phyloP scores from a whole-genome alignment of 148 eudicot genomes.

The Vaccinium corymbosum region DNA sequence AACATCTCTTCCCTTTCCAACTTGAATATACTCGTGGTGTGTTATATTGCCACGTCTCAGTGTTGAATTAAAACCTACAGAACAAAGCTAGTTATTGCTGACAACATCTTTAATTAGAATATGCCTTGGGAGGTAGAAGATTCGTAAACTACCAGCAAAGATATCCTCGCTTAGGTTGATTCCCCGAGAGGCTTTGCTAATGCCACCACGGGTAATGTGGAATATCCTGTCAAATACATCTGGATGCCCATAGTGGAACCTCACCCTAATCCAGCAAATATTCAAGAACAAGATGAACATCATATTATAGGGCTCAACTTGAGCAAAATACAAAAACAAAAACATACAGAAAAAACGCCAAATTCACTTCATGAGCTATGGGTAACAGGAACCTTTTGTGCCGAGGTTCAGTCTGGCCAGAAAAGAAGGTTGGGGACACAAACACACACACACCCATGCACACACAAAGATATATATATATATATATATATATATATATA shows the following conservation, averaged over 20 bases:
- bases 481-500: too few relatives aligned
- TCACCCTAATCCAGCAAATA: conserved; percentile 38
- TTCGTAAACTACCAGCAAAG: conserved; percentile 48
- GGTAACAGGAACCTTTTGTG: background rate
- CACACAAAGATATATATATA: background rate
- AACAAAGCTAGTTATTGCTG: background rate
- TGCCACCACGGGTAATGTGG: conserved; percentile 65
- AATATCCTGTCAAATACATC: conserved; percentile 70
- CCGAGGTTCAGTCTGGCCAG: too few relatives aligned
- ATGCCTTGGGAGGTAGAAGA: background rate
- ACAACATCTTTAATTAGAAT: background rate
- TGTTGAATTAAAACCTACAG: conserved; percentile 63
- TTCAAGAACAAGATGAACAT: background rate
- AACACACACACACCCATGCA: background rate
- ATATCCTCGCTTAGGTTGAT: conserved; percentile 70
- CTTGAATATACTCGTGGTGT: conserved; percentile 76
- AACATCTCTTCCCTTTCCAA: conserved; percentile 74
- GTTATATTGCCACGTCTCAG: conserved; percentile 69
- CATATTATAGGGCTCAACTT: background rate
- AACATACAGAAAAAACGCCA: background rate
- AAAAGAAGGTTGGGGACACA: too few relatives aligned
- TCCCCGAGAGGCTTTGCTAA: conserved; percentile 65
- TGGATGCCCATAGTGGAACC: conserved; percentile 78
- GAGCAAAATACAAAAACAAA: background rate
- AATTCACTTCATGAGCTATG: background rate